Evolutionary conservation across 2,329 filamentous ascomycete genomes (phyloP).

Genomic region (Malbranchea cinnamomea): DNA sequence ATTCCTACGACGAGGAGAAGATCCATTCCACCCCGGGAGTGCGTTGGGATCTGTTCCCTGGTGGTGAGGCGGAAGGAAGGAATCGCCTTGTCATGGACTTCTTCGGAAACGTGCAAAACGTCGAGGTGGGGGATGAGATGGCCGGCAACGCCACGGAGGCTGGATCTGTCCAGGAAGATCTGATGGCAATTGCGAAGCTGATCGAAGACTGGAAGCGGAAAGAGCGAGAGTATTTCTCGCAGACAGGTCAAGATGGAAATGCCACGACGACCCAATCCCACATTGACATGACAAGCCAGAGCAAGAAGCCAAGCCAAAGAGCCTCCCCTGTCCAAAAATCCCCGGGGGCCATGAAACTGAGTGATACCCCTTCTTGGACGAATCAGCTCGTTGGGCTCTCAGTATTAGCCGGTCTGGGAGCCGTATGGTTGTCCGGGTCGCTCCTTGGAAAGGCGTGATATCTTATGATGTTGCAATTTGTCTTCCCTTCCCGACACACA

Average conservation of each 20-base stretch:
- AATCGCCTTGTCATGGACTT: conserved; percentile 85
- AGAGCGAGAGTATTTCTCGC: conserved; percentile 20
- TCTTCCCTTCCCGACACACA: conserved; percentile 1
- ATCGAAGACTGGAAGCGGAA: conserved; percentile 37
- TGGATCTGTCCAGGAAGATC: conserved; percentile 47
- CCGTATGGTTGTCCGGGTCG: conserved; percentile 15
- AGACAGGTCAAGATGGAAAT: conserved; percentile 9
- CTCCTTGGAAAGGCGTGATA: conserved; percentile 4
- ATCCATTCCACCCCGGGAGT: conserved; percentile 89
- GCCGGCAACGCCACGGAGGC: conserved; percentile 37
- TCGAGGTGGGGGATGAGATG: conserved; percentile 62
- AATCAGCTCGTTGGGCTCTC: conserved; percentile 14
- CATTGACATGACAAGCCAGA: background rate
- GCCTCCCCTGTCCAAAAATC: conserved; percentile 4
- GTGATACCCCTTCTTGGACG: conserved; percentile 13
- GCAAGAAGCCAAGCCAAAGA: background rate
- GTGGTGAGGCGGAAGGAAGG: conserved; percentile 62
- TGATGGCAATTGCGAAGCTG: conserved; percentile 53
- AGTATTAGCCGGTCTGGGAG: conserved; percentile 15
- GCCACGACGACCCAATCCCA: conserved; percentile 3
- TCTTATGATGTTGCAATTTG: background rate
- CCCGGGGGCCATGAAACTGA: conserved; percentile 11
- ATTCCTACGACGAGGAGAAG: conserved; percentile 87
- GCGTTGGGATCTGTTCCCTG: conserved; percentile 86
- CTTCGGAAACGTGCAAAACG: conserved; percentile 95